These are phyloP conservation scores for Carallia brachiata DNA, from an alignment of 345 rosid genomes.

Conservation along the genomic window DNA sequence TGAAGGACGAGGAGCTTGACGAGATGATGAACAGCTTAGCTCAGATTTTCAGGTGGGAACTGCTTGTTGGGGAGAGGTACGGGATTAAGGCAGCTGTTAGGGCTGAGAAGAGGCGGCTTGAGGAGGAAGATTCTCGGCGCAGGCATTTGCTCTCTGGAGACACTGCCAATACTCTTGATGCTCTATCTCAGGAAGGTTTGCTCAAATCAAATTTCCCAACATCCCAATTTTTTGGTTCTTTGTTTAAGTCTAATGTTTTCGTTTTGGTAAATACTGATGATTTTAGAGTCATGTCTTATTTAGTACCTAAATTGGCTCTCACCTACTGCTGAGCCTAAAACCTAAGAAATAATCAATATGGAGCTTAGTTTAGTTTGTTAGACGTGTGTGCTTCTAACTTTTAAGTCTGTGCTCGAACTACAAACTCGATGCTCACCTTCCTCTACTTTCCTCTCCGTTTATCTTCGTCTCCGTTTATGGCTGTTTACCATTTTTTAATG, in stretches of 20 bases:
- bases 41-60: constrained; percentile 91
- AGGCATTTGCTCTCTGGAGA: constrained; percentile 47
- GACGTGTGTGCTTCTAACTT: too few species aligned
- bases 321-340: not conserved
- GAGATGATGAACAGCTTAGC: constrained; percentile 96
- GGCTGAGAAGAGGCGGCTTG: constrained; percentile 74
- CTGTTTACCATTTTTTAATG: too few species aligned
- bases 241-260: too few species aligned
- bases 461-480: too few species aligned
- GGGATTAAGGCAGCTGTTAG: constrained; percentile 94
- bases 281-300: too few species aligned
- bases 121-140: constrained; percentile 61
- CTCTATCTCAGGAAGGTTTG: constrained; percentile 91
- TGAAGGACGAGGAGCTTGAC: constrained; percentile 95
- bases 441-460: too few species aligned
- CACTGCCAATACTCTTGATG: constrained; percentile 58
- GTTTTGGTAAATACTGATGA: too few species aligned
- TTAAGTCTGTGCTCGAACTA: too few species aligned
- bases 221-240: not conserved
- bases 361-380: too few species aligned
- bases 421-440: too few species aligned
- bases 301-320: too few species aligned
- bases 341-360: not conserved
- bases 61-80: constrained; percentile 86
- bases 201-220: not conserved